Conservation (phyloP, 2,329 filamentous ascomycete genomes). For the Blastomyces percursus region DNA sequence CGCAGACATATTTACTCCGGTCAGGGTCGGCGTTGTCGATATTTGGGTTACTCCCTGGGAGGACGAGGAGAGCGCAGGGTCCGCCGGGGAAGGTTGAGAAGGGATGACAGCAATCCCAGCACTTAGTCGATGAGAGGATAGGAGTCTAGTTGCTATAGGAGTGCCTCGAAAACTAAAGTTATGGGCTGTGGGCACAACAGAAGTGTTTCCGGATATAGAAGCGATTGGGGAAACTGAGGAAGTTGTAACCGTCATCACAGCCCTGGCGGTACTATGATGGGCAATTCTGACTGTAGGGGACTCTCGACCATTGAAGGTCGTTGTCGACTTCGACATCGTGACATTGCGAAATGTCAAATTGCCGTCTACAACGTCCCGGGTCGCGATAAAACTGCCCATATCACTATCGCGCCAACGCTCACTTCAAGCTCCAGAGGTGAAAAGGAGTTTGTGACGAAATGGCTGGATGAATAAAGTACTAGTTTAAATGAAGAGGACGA, state of each 20-base stretch:
- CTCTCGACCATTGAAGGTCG: constrained; percentile 18
- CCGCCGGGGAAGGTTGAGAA: not conserved
- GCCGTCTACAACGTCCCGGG: not conserved
- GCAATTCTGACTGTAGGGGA: constrained; percentile 18
- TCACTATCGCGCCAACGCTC: not conserved
- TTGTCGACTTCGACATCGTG: constrained; percentile 20
- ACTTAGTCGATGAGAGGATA: not conserved
- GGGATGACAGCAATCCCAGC: not conserved
- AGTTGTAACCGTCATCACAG: too few relatives aligned
- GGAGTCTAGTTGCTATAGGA: not conserved
- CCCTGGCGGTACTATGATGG: constrained; percentile 7
- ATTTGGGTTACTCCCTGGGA: not conserved
- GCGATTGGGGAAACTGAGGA: not conserved
- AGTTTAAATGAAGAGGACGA: constrained; percentile 3
- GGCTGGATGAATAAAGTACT: not conserved
- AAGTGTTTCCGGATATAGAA: not conserved
- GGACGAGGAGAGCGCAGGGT: not conserved
- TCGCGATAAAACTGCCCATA: not conserved
- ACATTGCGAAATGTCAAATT: constrained; percentile 13
- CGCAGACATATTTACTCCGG: not conserved
- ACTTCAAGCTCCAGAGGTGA: not conserved
- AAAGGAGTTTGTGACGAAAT: not conserved
- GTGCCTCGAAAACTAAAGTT: not conserved
- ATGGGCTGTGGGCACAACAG: not conserved
- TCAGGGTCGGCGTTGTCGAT: not conserved